phyloP scores from a whole-genome alignment of 352 stramenopile species.

The Phytophthora pini region DNA sequence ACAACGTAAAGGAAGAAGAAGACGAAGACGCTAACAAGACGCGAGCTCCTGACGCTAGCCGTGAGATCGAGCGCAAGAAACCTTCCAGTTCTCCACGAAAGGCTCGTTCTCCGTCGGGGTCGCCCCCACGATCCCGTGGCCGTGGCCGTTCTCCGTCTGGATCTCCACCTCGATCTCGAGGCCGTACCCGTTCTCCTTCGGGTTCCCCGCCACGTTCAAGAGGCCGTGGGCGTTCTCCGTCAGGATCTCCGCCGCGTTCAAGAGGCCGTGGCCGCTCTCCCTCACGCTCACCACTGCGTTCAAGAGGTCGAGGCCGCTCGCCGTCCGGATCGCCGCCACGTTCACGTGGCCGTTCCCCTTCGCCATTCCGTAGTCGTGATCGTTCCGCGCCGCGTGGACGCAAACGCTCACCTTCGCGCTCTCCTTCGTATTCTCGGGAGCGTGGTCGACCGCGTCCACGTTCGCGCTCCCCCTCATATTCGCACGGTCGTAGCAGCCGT shows the following conservation, averaged over 20 bases:
- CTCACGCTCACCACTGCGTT: slow-evolving; percentile 16
- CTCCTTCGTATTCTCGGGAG: slow-evolving; percentile 28
- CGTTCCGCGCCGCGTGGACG: slow-evolving; percentile 28
- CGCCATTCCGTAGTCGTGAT: slow-evolving; percentile 27
- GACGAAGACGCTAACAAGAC: slow-evolving; percentile 32
- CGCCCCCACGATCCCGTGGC: slow-evolving; percentile 10
- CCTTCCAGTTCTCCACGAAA: slow-evolving; percentile 12
- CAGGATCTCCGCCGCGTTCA: slow-evolving; percentile 29
- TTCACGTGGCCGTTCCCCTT: slow-evolving; percentile 33
- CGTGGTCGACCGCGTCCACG: slow-evolving; percentile 28
- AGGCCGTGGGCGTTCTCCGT: slow-evolving; percentile 25
- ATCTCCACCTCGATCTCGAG: slow-evolving; percentile 17
- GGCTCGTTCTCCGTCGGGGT: slow-evolving; percentile 16
- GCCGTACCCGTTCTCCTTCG: slow-evolving; percentile 37
- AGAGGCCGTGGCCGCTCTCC: slow-evolving; percentile 23
- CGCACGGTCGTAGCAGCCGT: slow-evolving; percentile 30
- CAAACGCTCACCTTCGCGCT: slow-evolving; percentile 32
- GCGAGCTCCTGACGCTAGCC: slow-evolving; percentile 14
- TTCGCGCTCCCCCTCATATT: slow-evolving; percentile 39
- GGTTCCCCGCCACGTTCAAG: slow-evolving; percentile 31
- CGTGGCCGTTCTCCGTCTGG: slow-evolving; percentile 15
- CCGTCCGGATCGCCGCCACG: slow-evolving; percentile 36
- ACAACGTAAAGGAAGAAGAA: slow-evolving; percentile 52
- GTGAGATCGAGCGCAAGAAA: slow-evolving; percentile 18
- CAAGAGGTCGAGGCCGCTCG: slow-evolving; percentile 34